A percentile compares a stretch with the other conserved stretches of the same genome.
Conservation (phyloP, 2,329 filamentous ascomycete genomes). For the Raffaelea arxii region DNA sequence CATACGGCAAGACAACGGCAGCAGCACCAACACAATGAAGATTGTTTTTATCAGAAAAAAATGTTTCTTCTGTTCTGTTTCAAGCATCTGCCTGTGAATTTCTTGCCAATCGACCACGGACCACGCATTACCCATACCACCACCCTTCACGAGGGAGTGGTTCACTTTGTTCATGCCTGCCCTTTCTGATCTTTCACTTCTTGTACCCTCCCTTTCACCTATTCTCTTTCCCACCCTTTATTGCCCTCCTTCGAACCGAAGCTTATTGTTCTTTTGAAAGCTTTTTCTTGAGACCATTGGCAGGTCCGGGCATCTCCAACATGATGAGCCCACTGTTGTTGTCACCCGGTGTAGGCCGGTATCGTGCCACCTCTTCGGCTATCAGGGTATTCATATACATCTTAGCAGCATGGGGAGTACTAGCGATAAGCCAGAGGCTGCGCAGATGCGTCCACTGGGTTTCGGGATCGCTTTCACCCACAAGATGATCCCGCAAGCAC, state of each 20-base stretch:
- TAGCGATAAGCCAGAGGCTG: constrained; percentile 45
- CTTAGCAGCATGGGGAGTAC: constrained; percentile 19
- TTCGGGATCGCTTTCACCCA: constrained; percentile 24
- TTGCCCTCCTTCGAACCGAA: too few relatives aligned
- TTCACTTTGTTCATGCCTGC: too few relatives aligned
- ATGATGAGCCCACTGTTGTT: constrained; percentile 15
- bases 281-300: constrained; percentile 2
- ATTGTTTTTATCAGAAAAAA: too few relatives aligned
- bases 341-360: constrained; percentile 7
- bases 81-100: too few relatives aligned
- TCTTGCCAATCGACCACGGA: too few relatives aligned
- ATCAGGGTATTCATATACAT: constrained; percentile 40
- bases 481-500: constrained; percentile 43
- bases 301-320: constrained; percentile 30
- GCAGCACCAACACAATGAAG: background rate
- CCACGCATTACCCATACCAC: too few relatives aligned
- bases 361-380: constrained; percentile 19
- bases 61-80: too few relatives aligned
- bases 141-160: too few relatives aligned
- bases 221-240: too few relatives aligned
- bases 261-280: too few relatives aligned
- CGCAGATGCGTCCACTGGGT: constrained; percentile 47
- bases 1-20: constrained; percentile 63
- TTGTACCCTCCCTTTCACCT: too few relatives aligned
- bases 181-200: too few relatives aligned